These are phyloP conservation scores for Botrytis byssoidea DNA, from an alignment of 2,329 filamentous ascomycete species.

Conservation along the genomic window DNA sequence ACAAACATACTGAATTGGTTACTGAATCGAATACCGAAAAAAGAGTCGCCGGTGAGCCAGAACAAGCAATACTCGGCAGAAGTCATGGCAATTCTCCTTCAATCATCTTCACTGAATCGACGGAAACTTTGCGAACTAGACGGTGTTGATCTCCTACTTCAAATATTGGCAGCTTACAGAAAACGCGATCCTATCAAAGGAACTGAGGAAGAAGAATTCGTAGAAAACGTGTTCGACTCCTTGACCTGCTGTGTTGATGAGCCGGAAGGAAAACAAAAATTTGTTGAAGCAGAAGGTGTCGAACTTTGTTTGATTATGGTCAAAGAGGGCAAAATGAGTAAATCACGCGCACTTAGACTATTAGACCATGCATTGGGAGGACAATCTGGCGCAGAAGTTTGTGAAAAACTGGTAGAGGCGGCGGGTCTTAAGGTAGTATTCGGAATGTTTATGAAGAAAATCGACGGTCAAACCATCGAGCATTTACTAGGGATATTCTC, in stretches of 20 bases:
- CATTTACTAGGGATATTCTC: slow-evolving; percentile 84
- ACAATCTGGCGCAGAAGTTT: slow-evolving; percentile 58
- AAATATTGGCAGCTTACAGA: slow-evolving; percentile 80
- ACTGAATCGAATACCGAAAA: slow-evolving; percentile 66
- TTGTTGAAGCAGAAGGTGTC: slow-evolving; percentile 85
- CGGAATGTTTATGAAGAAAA: slow-evolving; percentile 82
- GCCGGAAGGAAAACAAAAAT: slow-evolving; percentile 70
- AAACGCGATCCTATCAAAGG: slow-evolving; percentile 82
- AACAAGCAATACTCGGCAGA: slow-evolving; percentile 97
- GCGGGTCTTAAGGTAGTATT: slow-evolving; percentile 84
- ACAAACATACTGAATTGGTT: slow-evolving; percentile 73
- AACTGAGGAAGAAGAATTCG: slow-evolving; percentile 88
- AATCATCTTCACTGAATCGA: slow-evolving; percentile 68
- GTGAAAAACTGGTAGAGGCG: slow-evolving; percentile 73
- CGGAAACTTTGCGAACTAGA: slow-evolving; percentile 62
- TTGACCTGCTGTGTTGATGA: slow-evolving; percentile 80
- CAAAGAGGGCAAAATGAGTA: slow-evolving; percentile 81
- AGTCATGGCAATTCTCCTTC: slow-evolving; percentile 82
- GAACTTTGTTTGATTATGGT: slow-evolving; percentile 92
- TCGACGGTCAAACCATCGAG: slow-evolving; percentile 65
- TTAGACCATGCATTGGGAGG: slow-evolving; percentile 78
- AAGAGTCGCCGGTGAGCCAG: slow-evolving; percentile 70
- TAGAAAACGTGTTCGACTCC: slow-evolving; percentile 89
- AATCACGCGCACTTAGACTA: slow-evolving; percentile 71
- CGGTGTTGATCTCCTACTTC: slow-evolving; percentile 75